Conservation (phyloP, 2,329 filamentous ascomycete genomes). For the Aureobasidium namibiae region DNA sequence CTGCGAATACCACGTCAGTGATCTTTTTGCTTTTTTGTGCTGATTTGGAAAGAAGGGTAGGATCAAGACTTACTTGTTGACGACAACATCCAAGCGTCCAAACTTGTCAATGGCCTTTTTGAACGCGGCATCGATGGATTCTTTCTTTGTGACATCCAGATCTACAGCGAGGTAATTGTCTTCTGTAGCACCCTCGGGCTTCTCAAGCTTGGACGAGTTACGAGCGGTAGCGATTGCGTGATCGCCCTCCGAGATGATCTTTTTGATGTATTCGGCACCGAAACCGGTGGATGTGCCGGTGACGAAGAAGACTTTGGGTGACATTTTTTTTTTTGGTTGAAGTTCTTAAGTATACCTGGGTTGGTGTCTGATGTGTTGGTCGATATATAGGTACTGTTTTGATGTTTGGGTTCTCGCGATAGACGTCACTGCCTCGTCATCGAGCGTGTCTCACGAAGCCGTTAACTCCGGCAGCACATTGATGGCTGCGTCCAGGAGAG, state of each 20-base stretch:
- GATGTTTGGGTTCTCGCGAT: neutral
- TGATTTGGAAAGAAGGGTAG: neutral
- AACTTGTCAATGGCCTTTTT: slow-evolving; percentile 41
- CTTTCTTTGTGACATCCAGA: slow-evolving; percentile 43
- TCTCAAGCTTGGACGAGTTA: slow-evolving; percentile 35
- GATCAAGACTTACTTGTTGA: slow-evolving; percentile 40
- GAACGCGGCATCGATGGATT: slow-evolving; percentile 40
- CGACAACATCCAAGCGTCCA: slow-evolving; percentile 49
- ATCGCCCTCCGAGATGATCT: slow-evolving; percentile 35
- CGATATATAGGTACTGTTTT: neutral
- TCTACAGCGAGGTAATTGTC: slow-evolving; percentile 42
- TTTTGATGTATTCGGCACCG: slow-evolving; percentile 36
- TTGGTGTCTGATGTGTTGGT: too few species aligned
- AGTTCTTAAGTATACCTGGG: too few species aligned
- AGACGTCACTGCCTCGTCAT: slow-evolving; percentile 3
- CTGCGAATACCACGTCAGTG: neutral
- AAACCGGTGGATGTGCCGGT: slow-evolving; percentile 42
- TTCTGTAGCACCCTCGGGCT: slow-evolving; percentile 31
- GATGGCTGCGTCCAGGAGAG: neutral
- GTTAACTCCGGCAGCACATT: neutral
- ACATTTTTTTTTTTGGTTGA: slow-evolving; percentile 6
- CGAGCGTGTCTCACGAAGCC: neutral
- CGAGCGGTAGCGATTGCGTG: slow-evolving; percentile 39
- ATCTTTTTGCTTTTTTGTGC: too few species aligned
- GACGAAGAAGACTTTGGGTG: slow-evolving; percentile 34